Evolutionary conservation across 2,329 filamentous ascomycete species (phyloP).

Genomic region (Ramichloridium luteum): DNA sequence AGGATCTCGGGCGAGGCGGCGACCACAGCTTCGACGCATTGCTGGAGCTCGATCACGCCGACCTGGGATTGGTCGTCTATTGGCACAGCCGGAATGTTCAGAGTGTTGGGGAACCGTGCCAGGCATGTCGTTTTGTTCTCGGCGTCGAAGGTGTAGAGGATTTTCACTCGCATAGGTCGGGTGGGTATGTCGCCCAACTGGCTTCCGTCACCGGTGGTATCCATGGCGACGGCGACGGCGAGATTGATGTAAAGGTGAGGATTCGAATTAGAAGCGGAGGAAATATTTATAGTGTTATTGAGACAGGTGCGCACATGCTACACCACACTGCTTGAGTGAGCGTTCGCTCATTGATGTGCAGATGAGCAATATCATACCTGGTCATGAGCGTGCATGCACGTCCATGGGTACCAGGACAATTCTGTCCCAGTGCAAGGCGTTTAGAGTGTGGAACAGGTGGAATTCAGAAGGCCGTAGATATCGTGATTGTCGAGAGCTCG

Average conservation of each 20-base stretch:
- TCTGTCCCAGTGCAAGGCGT: too few relatives aligned
- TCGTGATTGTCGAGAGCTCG: too few relatives aligned
- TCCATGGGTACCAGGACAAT: too few relatives aligned
- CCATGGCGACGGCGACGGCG: conserved; percentile 17
- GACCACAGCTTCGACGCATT: conserved; percentile 74
- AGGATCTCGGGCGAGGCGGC: conserved; percentile 74
- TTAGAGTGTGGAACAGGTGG: too few relatives aligned
- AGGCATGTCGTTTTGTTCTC: conserved; percentile 81
- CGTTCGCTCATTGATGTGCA: too few relatives aligned
- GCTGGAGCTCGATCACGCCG: conserved; percentile 74
- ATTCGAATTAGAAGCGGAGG: conserved; percentile 8
- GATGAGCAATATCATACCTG: too few relatives aligned
- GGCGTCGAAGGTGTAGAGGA: conserved; percentile 90
- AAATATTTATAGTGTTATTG: conserved; percentile 11
- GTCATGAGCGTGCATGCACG: too few relatives aligned
- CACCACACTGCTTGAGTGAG: conserved; percentile 16
- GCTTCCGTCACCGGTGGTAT: conserved; percentile 14
- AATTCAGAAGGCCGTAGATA: too few relatives aligned
- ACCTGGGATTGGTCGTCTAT: conserved; percentile 72
- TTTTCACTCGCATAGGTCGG: conserved; percentile 59
- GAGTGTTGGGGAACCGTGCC: conserved; percentile 66
- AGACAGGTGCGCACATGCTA: conserved; percentile 17
- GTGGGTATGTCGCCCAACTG: conserved; percentile 25
- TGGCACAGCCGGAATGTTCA: conserved; percentile 67
- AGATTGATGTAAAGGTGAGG: conserved; percentile 14